Base-by-base conservation (phyloP, 164 flowering plant species). In the Magnolia kwangsiensis region DNA sequence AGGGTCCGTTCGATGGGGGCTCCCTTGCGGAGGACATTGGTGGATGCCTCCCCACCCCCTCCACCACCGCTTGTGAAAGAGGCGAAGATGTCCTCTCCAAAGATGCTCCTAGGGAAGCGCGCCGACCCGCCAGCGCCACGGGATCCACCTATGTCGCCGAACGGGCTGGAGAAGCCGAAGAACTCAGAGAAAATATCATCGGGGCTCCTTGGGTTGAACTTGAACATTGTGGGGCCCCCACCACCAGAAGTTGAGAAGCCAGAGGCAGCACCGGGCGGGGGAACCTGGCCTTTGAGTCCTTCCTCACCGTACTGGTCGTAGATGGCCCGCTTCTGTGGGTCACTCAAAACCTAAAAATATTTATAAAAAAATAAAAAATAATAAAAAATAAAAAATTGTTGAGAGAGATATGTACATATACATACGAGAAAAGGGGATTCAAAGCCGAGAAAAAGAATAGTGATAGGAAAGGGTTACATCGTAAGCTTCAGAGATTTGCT, bases 271-370 rank as follows among this genome's bases (percentile, higher is more conserved):
- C 88, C 93, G 0, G 90, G 90, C 3, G 93, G 92, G 7, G 96
- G 94, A 45, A 85, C 86, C 78, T 87, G 89, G 3, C 95, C 94
- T 77, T 89, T 92, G 74, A 93, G 80, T 1, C 98, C 99, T 77
- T 92, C 97, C 78, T 95, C 99, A 0, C 99, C 99, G 59, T 82
- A 93, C 76, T 93, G 99, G 80, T 95, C 99, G 61, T 92, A 95
- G 27, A 93, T 80, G 7, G 90, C 92, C 70, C 91, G 78, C 85
- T 93, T 95, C 73, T 91, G 97, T 0, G 91, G 91, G 78, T 95
- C 99, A 76, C 98, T 95, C 83, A 95, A 67, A 55, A 95, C 97
- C 98, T 71, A 71, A 76, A 69, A 27, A 27, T 27, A 27, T 27
- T 24, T 24, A 0, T 24, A 24, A 24, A 24, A 0, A 24, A 24